Evolutionary conservation across 2,329 filamentous ascomycete species (phyloP), one percentile per base, ranked within the genome.

Genomic region (Ceratocystis papillata): DNA sequence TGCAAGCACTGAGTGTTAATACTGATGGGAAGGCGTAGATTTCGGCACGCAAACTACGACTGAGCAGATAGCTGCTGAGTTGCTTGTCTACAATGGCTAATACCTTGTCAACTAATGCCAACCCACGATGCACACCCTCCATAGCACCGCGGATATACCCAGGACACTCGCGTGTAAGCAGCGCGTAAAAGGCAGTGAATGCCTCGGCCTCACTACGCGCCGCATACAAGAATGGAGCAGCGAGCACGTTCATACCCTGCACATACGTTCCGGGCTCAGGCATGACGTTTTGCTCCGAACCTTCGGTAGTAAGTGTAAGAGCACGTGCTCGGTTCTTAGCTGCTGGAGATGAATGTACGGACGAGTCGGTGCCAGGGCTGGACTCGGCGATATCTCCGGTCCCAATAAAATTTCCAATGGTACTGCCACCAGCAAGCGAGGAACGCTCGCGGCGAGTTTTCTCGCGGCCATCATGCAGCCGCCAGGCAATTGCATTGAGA

Each of bases 231-330:
- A 99, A 96, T 0, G 94, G 94, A 0, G 94, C 94, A 8, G 92
- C 93, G 17, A 99, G 83, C 50, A 99, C 94, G 74, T 99, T 99
- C 93, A 99, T 97, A 70, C 94, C 94, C 76, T 99, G 94, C 1
- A 99, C 93, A 72, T 99, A 99, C 50, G 89, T 92, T 41, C 91
- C 90, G 10, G 89, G 83, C 71, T 90, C 87, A 2, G 78, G 79
- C 22, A 75, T 72, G 67, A 81, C 82, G 25, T 55, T 57, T 5
- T 79, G 78, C 69, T 87, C 84, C 70, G 87, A 81, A 68, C 85
- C 80, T 72, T 87, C 84, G 0, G 82, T 86, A 1, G 83, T 87
- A 65, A 87, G 76, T 12, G 83, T 83, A 66, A 83, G 73, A 41
- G 83, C 82, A 45, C 82, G 79, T n/a, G 80, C 77, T 69, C 83